A percentile compares a stretch with the other conserved stretches of the same genome.
Conservation (phyloP, 176 grass and related monocot species). For the Avena eriantha region DNA sequence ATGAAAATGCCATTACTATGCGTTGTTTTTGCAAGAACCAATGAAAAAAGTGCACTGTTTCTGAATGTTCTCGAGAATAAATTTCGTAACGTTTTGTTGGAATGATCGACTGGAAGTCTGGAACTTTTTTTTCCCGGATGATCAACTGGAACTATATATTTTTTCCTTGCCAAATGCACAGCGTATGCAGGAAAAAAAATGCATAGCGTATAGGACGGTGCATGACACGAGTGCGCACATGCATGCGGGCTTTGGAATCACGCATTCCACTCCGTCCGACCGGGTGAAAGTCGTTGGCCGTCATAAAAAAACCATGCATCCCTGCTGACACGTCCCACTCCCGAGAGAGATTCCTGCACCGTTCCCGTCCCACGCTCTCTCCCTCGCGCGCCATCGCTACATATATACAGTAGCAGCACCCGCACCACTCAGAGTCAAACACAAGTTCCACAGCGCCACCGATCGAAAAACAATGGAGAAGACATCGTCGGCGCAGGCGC, state of each 20-base stretch:
- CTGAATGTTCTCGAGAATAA: too few relatives aligned
- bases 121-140: too few relatives aligned
- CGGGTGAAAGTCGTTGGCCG: background rate
- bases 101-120: too few relatives aligned
- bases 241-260: background rate
- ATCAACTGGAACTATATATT: too few relatives aligned
- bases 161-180: too few relatives aligned
- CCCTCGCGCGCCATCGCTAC: background rate
- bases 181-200: too few relatives aligned
- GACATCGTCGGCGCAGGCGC: background rate
- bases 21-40: too few relatives aligned
- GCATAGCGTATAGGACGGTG: too few relatives aligned
- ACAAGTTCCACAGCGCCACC: background rate
- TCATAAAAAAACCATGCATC: background rate
- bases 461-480: background rate
- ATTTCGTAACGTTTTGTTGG: too few relatives aligned
- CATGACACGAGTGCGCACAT: background rate
- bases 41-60: too few relatives aligned
- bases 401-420: too few relatives aligned
- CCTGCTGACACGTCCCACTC: background rate
- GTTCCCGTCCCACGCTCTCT: background rate
- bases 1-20: too few relatives aligned
- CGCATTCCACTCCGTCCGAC: background rate
- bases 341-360: constrained; percentile 8
- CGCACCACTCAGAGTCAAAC: background rate